Percentiles rank a stretch among this genome's conserved stretches.
phyloP scores from a whole-genome alignment of 441 rosid genomes.

The Macaranga tanarius region DNA sequence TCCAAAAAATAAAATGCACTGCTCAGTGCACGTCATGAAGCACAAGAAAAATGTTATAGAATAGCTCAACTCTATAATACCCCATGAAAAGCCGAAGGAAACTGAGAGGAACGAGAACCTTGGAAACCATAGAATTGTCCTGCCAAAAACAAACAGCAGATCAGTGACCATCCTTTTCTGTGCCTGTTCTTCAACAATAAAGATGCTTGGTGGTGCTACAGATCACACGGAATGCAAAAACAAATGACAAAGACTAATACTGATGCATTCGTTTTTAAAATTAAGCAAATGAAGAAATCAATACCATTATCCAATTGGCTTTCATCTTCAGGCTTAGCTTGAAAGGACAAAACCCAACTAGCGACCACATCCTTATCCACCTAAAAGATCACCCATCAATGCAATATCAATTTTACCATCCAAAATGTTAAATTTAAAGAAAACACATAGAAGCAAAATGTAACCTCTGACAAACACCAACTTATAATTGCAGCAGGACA shows the following conservation, averaged over 20 bases:
- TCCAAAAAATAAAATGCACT: background rate
- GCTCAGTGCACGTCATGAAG: background rate
- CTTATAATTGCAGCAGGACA: background rate
- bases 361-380: constrained; percentile 65
- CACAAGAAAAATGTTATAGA: background rate
- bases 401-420: background rate
- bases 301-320: constrained; percentile 54
- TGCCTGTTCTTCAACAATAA: background rate
- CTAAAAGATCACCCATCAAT: constrained; percentile 32
- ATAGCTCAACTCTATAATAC: constrained; percentile 33
- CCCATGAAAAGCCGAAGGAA: constrained; percentile 49
- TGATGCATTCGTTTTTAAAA: background rate
- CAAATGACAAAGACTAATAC: background rate
- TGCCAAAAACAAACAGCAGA: constrained; percentile 34
- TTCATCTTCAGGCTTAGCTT: constrained; percentile 51
- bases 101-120: constrained; percentile 84
- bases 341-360: constrained; percentile 83
- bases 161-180: background rate
- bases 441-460: background rate
- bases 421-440: background rate
- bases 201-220: background rate
- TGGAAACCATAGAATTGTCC: constrained; percentile 82
- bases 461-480: background rate
- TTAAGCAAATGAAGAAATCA: background rate
- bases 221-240: background rate